A percentile compares a stretch with the other conserved stretches of the same genome.
These are phyloP conservation scores for Pterothamnion heteromorphum DNA, from an alignment of 31 red algal species.

Conservation along the genomic window DNA sequence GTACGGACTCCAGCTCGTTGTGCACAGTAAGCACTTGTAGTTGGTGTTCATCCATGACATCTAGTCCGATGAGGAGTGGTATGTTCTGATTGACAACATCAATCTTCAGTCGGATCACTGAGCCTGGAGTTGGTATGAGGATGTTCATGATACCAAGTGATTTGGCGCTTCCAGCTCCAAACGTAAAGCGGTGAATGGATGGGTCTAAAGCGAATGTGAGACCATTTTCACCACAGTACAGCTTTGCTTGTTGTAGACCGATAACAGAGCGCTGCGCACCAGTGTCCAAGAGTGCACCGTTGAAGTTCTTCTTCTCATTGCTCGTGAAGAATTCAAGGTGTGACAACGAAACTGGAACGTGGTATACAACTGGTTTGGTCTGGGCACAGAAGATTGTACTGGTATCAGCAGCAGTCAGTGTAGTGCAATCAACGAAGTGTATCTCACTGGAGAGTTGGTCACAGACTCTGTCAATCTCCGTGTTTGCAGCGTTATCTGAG, in stretches of 20 bases:
- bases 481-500: too few relatives aligned
- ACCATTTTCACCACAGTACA: slow-evolving; percentile 6
- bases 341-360: neutral
- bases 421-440: too few relatives aligned
- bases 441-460: too few relatives aligned
- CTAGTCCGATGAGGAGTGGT: too few relatives aligned
- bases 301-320: neutral
- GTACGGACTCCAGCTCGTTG: neutral
- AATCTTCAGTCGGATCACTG: slow-evolving; percentile 24
- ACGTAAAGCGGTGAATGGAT: neutral
- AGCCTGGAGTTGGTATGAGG: neutral
- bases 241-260: neutral
- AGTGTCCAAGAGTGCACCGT: slow-evolving; percentile 22
- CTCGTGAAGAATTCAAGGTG: neutral
- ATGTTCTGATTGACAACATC: too few relatives aligned
- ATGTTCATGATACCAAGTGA: neutral
- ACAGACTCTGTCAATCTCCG: too few relatives aligned
- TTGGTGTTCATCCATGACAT: slow-evolving; percentile 3
- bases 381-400: too few relatives aligned
- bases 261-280: neutral
- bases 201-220: neutral
- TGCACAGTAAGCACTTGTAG: neutral
- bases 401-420: too few relatives aligned
- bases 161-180: neutral
- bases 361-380: neutral